Conservation (phyloP, 2,329 filamentous ascomycete species). For the Lachnellula cervina region DNA sequence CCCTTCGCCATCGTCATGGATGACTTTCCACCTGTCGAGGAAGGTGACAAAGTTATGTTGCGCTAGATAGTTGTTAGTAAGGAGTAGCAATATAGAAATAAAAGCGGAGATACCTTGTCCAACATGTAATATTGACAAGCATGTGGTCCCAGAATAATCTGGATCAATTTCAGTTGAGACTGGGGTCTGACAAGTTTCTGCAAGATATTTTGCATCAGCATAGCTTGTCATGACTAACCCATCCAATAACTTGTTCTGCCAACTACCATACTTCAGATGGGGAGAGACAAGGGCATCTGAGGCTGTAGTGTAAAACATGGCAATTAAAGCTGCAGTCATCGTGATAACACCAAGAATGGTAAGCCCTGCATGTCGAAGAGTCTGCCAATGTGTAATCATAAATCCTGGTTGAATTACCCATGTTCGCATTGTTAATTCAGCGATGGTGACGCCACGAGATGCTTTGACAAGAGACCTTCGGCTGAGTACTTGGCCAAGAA, state of each 20-base stretch:
- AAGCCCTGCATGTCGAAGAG: conserved; percentile 56
- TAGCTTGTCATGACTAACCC: conserved; percentile 59
- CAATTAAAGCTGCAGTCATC: conserved; percentile 58
- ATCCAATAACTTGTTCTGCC: conserved; percentile 44
- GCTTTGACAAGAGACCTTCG: conserved; percentile 58
- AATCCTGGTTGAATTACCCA: conserved; percentile 73
- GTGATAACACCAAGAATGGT: conserved; percentile 61
- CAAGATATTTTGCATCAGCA: conserved; percentile 56
- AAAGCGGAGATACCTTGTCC: conserved; percentile 44
- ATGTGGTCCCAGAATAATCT: conserved; percentile 46
- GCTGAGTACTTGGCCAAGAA: conserved; percentile 70
- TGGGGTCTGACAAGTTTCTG: conserved; percentile 56
- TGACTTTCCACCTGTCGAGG: conserved; percentile 48
- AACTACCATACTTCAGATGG: conserved; percentile 56
- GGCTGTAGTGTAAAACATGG: conserved; percentile 71
- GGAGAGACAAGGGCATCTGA: conserved; percentile 71
- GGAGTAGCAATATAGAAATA: not conserved
- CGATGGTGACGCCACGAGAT: conserved; percentile 63
- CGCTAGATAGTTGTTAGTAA: conserved; percentile 27
- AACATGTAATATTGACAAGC: conserved; percentile 64
- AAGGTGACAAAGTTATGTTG: conserved; percentile 67
- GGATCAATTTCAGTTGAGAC: conserved; percentile 42
- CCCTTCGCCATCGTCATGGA: conserved; percentile 40
- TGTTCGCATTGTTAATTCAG: conserved; percentile 71
- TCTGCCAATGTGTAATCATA: conserved; percentile 63